Conservation (phyloP, 2,329 filamentous ascomycete species). For the Fusarium sp. region DNA sequence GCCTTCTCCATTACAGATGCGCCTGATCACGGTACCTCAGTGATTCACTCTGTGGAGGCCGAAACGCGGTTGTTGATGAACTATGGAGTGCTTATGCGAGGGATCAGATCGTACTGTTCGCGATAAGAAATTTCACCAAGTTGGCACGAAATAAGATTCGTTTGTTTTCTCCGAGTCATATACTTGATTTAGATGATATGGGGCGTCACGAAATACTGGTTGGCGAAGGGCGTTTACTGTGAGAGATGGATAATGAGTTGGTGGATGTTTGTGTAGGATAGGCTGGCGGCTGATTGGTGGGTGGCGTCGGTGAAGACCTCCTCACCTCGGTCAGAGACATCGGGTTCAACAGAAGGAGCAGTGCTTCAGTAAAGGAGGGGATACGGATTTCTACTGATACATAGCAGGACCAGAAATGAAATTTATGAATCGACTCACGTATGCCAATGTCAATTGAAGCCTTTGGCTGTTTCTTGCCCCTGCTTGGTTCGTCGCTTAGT, state of each 20-base stretch:
- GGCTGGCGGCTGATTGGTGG: constrained; percentile 23
- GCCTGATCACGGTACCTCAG: background rate
- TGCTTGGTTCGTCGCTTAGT: background rate
- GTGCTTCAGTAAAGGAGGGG: background rate
- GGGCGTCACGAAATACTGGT: background rate
- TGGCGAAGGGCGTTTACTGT: background rate
- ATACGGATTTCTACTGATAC: background rate
- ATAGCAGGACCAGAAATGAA: background rate
- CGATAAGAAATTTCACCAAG: too few relatives aligned
- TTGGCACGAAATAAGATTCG: background rate
- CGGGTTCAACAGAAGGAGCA: background rate
- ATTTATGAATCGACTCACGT: background rate
- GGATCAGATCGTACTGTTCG: background rate
- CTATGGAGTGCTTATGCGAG: background rate
- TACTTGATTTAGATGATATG: background rate
- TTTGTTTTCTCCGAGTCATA: background rate
- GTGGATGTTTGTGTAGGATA: constrained; percentile 10
- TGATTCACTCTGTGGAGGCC: background rate
- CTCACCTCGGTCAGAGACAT: constrained; percentile 1
- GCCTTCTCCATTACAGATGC: constrained; percentile 58
- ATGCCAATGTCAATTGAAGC: background rate
- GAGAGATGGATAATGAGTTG: constrained; percentile 8
- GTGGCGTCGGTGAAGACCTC: background rate
- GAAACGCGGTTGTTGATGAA: background rate
- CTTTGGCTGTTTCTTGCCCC: background rate